Base-by-base conservation (phyloP, 441 rosid species). In the Pelargonium citronellum region DNA sequence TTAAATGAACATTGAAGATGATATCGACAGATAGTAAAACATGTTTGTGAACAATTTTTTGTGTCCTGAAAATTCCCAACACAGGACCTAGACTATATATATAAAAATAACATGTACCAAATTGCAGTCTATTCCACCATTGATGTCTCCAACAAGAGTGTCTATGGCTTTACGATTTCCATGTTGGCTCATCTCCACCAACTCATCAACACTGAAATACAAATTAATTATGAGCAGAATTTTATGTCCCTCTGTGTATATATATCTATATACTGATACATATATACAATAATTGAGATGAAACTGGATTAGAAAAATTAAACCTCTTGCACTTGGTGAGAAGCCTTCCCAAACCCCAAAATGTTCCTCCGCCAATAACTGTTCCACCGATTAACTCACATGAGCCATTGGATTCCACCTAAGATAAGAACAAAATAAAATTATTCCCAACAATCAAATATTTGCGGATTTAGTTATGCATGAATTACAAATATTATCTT, bases 371-470 rank as follows among this genome's bases (percentile, higher is more conserved):
- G 11, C 99, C 99, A 69, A 90, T 95, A 83, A 91, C 92, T 66
- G 99, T 92, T 55, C 98, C 98, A 62, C 99, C 91, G 74, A 95
- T 96, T 70, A 97, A 89, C 84, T 95, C 78, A 79, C 88, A 95
- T 74, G 90, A 92, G n/a, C 98, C 98, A 76, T 92, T 98, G 27
- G 95, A 95, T 67, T 95, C 99, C 82, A 95, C 98, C 99, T 95
- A 76, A 67, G 68, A 9, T 69, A 17, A 39, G 4, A 57, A 69
- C 67, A 67, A 27, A 67, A 16, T 10, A 70, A 81, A 80, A 47
- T 5, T 30, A 30, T 30, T 30, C 37, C 37, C 37, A 3, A 30
- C 67, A 68, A 62, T 64, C 37, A 75, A 51, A 58, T 46, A 7
- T 16, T 64, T 64, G 37, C n/a, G 19, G 71, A 20, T 44, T 30